phyloP scores from a whole-genome alignment of 495 filamentous ascomycete genomes.

The Aspergillus egyptiacus region DNA sequence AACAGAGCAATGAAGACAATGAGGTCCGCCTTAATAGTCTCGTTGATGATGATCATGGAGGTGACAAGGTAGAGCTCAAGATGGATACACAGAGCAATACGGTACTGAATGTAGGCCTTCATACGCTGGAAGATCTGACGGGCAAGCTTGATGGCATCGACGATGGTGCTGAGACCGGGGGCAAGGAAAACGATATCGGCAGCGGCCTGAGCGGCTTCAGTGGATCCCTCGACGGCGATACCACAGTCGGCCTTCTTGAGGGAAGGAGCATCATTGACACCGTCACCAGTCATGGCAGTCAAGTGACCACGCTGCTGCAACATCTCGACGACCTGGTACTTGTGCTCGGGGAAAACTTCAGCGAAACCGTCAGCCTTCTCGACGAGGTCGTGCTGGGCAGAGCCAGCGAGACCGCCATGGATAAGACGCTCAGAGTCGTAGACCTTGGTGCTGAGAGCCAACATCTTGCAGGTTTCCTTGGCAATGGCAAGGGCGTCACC shows the following conservation, averaged over 20 bases:
- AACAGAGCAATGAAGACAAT: conserved; percentile 75
- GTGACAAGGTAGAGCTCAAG: conserved; percentile 74
- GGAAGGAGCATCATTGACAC: conserved; percentile 68
- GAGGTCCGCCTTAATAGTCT: conserved; percentile 59
- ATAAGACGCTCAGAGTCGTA: conserved; percentile 72
- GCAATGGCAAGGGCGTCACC: conserved; percentile 75
- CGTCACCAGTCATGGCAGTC: conserved; percentile 71
- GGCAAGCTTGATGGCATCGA: conserved; percentile 71
- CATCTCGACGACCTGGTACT: conserved; percentile 75
- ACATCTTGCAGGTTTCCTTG: conserved; percentile 77
- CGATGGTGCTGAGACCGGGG: conserved; percentile 69
- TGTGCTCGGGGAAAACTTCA: conserved; percentile 72
- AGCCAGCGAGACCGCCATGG: conserved; percentile 66
- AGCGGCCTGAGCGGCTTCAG: conserved; percentile 69
- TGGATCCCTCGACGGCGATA: conserved; percentile 74
- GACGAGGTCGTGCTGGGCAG: conserved; percentile 68
- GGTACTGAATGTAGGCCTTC: conserved; percentile 78
- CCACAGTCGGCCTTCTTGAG: conserved; percentile 70
- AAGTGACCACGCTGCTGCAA: conserved; percentile 67
- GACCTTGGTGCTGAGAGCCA: conserved; percentile 70
- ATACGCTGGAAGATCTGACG: conserved; percentile 79
- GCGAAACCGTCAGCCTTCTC: conserved; percentile 74
- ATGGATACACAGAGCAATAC: conserved; percentile 72
- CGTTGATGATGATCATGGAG: conserved; percentile 71
- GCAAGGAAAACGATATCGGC: conserved; percentile 78